Conservation (phyloP, 176 grass and related monocot species). For the Eleusine coracana region DNA sequence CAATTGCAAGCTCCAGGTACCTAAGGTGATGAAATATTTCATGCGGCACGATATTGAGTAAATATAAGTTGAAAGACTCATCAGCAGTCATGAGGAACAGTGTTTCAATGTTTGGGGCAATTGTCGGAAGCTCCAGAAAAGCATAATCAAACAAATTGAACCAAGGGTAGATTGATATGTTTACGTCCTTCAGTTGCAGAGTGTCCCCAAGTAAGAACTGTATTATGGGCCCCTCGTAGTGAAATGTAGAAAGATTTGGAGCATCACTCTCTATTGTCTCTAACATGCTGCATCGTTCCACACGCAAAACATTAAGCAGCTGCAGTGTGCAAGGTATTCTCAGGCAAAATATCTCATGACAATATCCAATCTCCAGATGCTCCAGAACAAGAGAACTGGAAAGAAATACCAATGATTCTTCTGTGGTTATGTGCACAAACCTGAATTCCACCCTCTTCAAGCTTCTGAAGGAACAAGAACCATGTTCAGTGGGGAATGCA, state of each 20-base stretch:
- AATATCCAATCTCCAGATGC: neutral
- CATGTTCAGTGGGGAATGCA: neutral
- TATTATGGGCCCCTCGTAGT: slow-evolving; percentile 5
- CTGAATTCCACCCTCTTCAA: slow-evolving; percentile 15
- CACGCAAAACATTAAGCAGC: slow-evolving; percentile 17
- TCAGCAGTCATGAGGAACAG: no score
- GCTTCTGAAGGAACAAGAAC: slow-evolving; percentile 6
- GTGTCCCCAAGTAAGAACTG: neutral
- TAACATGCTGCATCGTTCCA: neutral
- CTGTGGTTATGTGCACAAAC: slow-evolving; percentile 24
- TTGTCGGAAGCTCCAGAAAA: no score
- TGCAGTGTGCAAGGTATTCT: slow-evolving; percentile 7
- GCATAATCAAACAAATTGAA: no score
- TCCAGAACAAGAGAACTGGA: slow-evolving; percentile 18
- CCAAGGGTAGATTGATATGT: no score
- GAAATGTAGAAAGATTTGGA: slow-evolving; percentile 13
- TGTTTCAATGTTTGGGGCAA: no score
- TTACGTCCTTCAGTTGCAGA: neutral
- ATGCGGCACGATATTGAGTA: no score
- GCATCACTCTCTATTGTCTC: slow-evolving; percentile 18
- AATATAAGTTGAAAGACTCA: no score
- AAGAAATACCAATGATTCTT: slow-evolving; percentile 22
- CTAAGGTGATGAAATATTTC: no score
- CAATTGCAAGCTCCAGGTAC: no score
- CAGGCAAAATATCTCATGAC: slow-evolving; percentile 7